A percentile compares a stretch with the other conserved stretches of the same genome.
These are phyloP conservation scores for Theobroma grandiflorum DNA, from an alignment of 441 rosid genomes.

Conservation along the genomic window DNA sequence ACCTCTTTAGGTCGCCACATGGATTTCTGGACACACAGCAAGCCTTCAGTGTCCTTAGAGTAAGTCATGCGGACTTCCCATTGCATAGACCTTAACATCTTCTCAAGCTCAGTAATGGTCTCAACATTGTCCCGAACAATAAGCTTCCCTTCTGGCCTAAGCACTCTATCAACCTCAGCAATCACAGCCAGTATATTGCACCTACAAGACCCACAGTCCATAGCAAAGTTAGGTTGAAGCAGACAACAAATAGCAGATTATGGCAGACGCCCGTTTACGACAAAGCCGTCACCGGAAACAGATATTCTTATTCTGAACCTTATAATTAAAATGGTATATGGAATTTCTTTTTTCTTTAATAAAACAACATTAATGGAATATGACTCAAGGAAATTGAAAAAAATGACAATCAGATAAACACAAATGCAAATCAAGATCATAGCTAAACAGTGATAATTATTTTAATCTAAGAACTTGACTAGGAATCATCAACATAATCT, in stretches of 20 bases:
- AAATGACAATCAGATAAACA: neutral
- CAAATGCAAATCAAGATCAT: neutral
- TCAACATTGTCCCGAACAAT: conserved; percentile 73
- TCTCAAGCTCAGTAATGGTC: conserved; percentile 68
- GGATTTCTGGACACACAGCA: conserved; percentile 80
- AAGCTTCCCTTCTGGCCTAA: conserved; percentile 87
- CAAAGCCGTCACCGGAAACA: neutral
- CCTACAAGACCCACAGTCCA: conserved; percentile 44
- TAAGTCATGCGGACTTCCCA: conserved; percentile 88
- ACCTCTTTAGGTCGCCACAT: conserved; percentile 76
- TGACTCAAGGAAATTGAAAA: neutral
- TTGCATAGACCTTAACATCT: conserved; percentile 61
- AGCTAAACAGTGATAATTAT: neutral
- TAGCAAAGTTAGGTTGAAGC: neutral
- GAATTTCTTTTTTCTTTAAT: neutral
- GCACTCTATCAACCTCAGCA: conserved; percentile 85
- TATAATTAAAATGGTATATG: neutral
- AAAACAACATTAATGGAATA: neutral
- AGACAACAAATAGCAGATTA: neutral
- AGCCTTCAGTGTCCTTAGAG: conserved; percentile 79
- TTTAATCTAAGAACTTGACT: neutral
- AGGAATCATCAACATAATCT: neutral
- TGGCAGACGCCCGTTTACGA: neutral
- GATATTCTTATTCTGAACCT: neutral
- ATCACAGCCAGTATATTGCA: conserved; percentile 70